Evolutionary conservation across 2,329 filamentous ascomycete species (phyloP).

Genomic region (Rachicladosporium sp.): DNA sequence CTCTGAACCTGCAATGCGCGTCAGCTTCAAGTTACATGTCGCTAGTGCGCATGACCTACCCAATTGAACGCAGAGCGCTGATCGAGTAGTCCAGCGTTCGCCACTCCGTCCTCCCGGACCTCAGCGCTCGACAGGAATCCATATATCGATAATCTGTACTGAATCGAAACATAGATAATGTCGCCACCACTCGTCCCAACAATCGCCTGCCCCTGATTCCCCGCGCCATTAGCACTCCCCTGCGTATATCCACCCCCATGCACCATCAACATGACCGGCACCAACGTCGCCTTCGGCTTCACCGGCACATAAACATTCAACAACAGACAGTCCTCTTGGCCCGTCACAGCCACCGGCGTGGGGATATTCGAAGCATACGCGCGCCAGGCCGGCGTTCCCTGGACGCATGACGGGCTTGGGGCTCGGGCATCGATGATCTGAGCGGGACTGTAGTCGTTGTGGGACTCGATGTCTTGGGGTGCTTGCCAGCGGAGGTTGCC

Average conservation of each 20-base stretch:
- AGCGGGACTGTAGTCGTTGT: constrained; percentile 11
- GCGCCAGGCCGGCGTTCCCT: constrained; percentile 12
- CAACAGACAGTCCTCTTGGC: constrained; percentile 28
- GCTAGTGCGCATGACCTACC: background rate
- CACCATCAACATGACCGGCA: constrained; percentile 24
- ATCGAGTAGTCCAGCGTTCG: constrained; percentile 18
- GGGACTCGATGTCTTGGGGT: constrained; percentile 17
- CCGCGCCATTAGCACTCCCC: constrained; percentile 11
- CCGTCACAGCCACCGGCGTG: constrained; percentile 2
- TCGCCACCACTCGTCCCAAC: constrained; percentile 22
- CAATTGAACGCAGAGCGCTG: constrained; percentile 18
- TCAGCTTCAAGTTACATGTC: too few relatives aligned
- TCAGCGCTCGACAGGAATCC: constrained; percentile 16
- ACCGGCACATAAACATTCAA: constrained; percentile 29
- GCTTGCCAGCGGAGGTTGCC: constrained; percentile 22
- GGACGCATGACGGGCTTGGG: constrained; percentile 17
- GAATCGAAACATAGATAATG: constrained; percentile 20
- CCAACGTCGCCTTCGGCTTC: constrained; percentile 15
- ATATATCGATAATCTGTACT: constrained; percentile 20
- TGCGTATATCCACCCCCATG: constrained; percentile 27
- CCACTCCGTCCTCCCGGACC: constrained; percentile 12
- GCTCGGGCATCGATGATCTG: constrained; percentile 16
- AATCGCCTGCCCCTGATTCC: constrained; percentile 14
- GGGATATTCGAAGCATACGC: constrained; percentile 6
- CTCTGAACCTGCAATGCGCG: constrained; percentile 7